Base-by-base conservation (phyloP, 176 grass and related monocot species). In the Aegilops longissima region DNA sequence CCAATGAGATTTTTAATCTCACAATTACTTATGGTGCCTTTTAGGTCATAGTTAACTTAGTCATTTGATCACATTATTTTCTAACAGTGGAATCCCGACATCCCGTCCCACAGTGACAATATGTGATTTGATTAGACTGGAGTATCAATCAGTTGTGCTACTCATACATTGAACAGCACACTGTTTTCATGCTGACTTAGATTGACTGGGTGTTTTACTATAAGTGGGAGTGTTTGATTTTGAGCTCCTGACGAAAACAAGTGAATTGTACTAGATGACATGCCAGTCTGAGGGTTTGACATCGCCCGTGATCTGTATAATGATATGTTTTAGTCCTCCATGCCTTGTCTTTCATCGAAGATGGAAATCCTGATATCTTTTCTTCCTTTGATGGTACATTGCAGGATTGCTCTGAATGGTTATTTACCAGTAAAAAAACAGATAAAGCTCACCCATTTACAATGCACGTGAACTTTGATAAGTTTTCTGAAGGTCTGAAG, bases 331-430 rank as follows among this genome's bases (percentile, higher is more conserved):
- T 75, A 70, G 25, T 64, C 35, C 34, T 75, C 3, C 34, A 7
- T 74, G 25, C 25, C 35, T 12, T 62, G 18, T 49, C 3, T 18
- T 81, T 45, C 61, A 67, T 10, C 5, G 74, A 77, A 77, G 47
- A 31, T 33, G 74, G 8, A 11, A 56, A 61, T 51, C 38, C 40
- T 72, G n/a, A 38, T 34, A 78, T 61, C 17, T 65, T 73, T 79
- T 83, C 6, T 11, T 83, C 16, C 65, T 84, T 84, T 59, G 3
- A 11, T 80, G 52, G 27, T 6, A 18, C 64, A 38, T 38, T 78
- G 76, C 83, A 95, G 93, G 88, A 86, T 90, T 76, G 79, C 30
- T 92, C 90, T 51, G 85, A 90, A 76, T 95, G 93, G 93, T 59
- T 92, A 68, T 92, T 92, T 88, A 92, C 93, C 36, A 88, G 69